Percentiles rank a stretch among this genome's conserved stretches.
These are phyloP conservation scores for Prunus dulcis DNA, from an alignment of 306 rosid genomes.

Conservation along the genomic window DNA sequence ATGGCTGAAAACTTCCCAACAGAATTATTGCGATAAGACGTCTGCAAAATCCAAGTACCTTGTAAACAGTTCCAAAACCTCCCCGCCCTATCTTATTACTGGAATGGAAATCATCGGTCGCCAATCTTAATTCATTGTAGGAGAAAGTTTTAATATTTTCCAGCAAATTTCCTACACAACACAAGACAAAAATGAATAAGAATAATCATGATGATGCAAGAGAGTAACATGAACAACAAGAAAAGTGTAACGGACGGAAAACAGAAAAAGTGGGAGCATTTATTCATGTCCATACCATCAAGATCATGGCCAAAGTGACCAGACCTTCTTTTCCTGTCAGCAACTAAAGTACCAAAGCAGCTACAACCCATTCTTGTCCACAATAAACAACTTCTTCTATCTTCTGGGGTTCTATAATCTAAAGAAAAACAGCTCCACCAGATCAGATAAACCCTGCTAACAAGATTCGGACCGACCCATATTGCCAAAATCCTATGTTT, in stretches of 20 bases:
- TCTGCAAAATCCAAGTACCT: constrained; percentile 44
- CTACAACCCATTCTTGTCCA: constrained; percentile 60
- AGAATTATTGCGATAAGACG: not conserved
- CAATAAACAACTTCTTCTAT: not conserved
- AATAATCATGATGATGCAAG: not conserved
- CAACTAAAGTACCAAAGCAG: constrained; percentile 72
- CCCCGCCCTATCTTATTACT: constrained; percentile 81
- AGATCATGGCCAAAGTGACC: constrained; percentile 30
- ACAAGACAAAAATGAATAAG: constrained; percentile 2
- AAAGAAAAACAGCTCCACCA: not conserved
- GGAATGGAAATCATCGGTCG: constrained; percentile 66
- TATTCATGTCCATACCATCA: constrained; percentile 50
- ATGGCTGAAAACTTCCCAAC: not conserved
- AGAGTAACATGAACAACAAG: not conserved
- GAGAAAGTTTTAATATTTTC: constrained; percentile 58
- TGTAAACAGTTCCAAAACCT: constrained; percentile 88
- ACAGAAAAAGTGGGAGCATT: not conserved
- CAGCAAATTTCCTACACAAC: constrained; percentile 43
- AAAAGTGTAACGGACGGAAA: not conserved
- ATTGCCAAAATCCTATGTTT: not conserved
- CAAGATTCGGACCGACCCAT: constrained; percentile 1
- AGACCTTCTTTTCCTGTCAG: constrained; percentile 34
- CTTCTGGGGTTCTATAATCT: not conserved
- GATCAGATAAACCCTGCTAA: not conserved
- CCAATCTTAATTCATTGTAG: constrained; percentile 59